Evolutionary conservation across 371 early-diverging fungal species (phyloP), one percentile per base, ranked within the genome.

Genomic region (Saksenaea vasiformis): DNA sequence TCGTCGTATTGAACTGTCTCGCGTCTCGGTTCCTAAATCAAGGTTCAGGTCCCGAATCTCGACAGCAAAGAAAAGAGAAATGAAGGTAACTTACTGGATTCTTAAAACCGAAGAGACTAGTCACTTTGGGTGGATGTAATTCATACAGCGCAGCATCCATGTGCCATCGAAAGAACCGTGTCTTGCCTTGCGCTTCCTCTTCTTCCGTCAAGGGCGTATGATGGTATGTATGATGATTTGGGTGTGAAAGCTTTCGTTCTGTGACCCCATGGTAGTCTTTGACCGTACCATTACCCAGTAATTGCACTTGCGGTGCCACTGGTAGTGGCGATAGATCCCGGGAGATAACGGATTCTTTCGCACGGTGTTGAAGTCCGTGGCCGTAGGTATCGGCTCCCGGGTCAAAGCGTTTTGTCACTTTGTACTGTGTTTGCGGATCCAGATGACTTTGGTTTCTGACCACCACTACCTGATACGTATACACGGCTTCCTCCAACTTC

Each of bases 81-180:
- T n/a, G n/a, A n/a, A n/a, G 22, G 22, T 15, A 14, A 66, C 76
- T 67, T 79, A 79, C 81, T 19, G 82, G 82, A 41, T 78, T 81
- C 61, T 81, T 74, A 1, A 76, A 59, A 15, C 78, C 75, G 67
- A 81, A 81, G 26, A 81, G 63, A 14, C 73, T 77, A 15, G 82
- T 81, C 1, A 81, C 71, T 56, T 77, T 78, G 53, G 82, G 82
- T 43, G 77, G 82, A 24, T 81, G 74, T 7, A 78, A 58, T 41
- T 69, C 72, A 39, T 81, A 81, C 5, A 81, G 67, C 56, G 82
- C 82, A 59, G 82, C 82, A 63, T 81, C 82, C 82, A 81, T 81
- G 51, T 81, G 82, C 82, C 82, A 81, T 35, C 82, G 69, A 54
- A 78, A 81, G 60, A 81, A 81, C 2, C 82, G 65, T 8, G 82